These are phyloP conservation scores for Chytriomyces sp. DNA, from an alignment of 192 early-diverging fungal species.

Conservation along the genomic window DNA sequence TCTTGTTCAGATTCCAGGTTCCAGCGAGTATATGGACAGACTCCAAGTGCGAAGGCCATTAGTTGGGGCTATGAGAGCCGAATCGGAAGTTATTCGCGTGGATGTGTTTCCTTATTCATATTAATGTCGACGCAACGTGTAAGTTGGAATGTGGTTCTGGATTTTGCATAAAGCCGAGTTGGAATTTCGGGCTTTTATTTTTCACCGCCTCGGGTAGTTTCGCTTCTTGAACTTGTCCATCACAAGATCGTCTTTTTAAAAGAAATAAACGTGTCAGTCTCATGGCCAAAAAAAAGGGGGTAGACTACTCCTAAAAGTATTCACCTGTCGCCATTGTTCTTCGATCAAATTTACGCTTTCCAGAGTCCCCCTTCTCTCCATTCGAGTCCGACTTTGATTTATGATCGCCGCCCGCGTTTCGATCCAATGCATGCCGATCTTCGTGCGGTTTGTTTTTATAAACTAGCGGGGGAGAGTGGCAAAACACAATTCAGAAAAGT, in stretches of 20 bases:
- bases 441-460: constrained; percentile 33
- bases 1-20: too few species aligned
- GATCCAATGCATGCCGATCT: constrained; percentile 35
- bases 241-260: constrained; percentile 69
- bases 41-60: too few species aligned
- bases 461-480: background rate
- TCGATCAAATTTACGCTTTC: constrained; percentile 50
- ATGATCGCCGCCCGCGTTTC: constrained; percentile 30
- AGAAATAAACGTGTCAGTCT: background rate
- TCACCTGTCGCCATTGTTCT: constrained; percentile 74
- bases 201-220: constrained; percentile 27
- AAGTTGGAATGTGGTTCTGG: too few species aligned
- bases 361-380: constrained; percentile 19
- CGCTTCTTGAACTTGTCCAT: constrained; percentile 87
- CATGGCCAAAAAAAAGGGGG: too few species aligned
- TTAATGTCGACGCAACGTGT: too few species aligned
- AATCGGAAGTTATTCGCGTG: too few species aligned
- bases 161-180: too few species aligned
- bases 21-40: too few species aligned
- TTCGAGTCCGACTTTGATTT: constrained; percentile 8
- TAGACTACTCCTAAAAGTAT: too few species aligned
- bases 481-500: background rate
- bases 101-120: too few species aligned
- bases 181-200: constrained; percentile 8
- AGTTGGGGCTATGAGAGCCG: too few species aligned